Conservation (phyloP, 345 rosid species). For the Sisymbrium altissimum region DNA sequence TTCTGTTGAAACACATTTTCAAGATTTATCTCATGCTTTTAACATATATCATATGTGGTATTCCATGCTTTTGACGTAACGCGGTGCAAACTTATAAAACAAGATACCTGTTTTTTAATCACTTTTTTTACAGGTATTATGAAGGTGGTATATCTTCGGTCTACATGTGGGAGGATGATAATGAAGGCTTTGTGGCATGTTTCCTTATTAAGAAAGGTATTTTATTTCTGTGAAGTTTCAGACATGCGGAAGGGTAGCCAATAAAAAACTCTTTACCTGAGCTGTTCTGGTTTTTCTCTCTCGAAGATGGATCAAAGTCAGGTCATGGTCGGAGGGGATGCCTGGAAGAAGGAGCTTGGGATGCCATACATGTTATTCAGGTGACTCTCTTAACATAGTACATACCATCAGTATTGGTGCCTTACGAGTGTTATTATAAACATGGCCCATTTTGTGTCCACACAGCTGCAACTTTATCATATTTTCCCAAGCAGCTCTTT, state of each 20-base stretch:
- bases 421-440: background rate
- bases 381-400: conserved; percentile 33
- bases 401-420: background rate
- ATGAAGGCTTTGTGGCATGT: conserved; percentile 89
- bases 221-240: conserved; percentile 2
- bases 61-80: background rate
- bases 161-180: conserved; percentile 95
- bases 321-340: conserved; percentile 93
- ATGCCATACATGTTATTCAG: conserved; percentile 95
- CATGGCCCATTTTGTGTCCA: background rate
- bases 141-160: conserved; percentile 99
- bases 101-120: conserved; percentile 29
- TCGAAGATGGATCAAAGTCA: conserved; percentile 82
- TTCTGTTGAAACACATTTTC: background rate
- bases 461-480: background rate
- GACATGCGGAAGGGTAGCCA: background rate
- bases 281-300: conserved; percentile 5
- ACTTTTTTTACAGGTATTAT: conserved; percentile 66
- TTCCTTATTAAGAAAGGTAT: conserved; percentile 93
- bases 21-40: background rate
- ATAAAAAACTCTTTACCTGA: background rate
- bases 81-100: background rate
- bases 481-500: background rate
- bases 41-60: background rate
- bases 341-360: conserved; percentile 98